Evolutionary conservation across 106 monocot species (phyloP), one percentile per base, ranked within the genome.

Genomic region (Dendrobium officinale): DNA sequence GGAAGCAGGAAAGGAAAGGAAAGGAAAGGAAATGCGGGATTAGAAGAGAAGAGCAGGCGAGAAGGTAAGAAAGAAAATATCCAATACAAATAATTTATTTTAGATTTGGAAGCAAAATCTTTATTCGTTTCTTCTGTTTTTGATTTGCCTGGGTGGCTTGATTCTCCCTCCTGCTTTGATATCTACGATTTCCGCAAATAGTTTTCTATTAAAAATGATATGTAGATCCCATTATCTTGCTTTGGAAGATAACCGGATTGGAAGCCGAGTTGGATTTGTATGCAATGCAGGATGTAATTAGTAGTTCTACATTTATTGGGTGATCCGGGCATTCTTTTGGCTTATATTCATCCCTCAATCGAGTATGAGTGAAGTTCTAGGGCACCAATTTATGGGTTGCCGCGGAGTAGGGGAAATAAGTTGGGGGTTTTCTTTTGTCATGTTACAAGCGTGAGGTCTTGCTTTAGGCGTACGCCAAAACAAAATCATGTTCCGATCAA

Each of bases 121-220:
- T 41, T 74, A 33, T 33, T 70, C 13, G 9, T 70, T 70, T 70
- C 70, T 33, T 61, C 13, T 74, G 74, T 41, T 74, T 74, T 74
- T 74, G 43, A 44, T 74, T 20, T 44, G 16, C 42, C 41, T 11
- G 72, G 15, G 20, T 42, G 40, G 43, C 20, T 20, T 5, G 41
- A 74, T 74, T 6, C 43, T 74, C 29, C n/a, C 4, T 19, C 40
- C 20, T 20, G 43, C 74, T 20, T 74, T 43, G 5, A n/a, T 72
- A 61, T 43, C n/a, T 31, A 70, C 37, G 16, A 1, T 74, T n/a
- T 42, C 42, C 22, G 61, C n/a, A 6, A 43, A 7, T 44, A 15
- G 19, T 74, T 74, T 74, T 44, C n/a, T 6, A 5, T 74, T 42
- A 74, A 74, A 74, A 33, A 42, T 10, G 19, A 43, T 74, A 1